Conservation (phyloP, 495 filamentous ascomycete species). For the Xylaria curta region DNA sequence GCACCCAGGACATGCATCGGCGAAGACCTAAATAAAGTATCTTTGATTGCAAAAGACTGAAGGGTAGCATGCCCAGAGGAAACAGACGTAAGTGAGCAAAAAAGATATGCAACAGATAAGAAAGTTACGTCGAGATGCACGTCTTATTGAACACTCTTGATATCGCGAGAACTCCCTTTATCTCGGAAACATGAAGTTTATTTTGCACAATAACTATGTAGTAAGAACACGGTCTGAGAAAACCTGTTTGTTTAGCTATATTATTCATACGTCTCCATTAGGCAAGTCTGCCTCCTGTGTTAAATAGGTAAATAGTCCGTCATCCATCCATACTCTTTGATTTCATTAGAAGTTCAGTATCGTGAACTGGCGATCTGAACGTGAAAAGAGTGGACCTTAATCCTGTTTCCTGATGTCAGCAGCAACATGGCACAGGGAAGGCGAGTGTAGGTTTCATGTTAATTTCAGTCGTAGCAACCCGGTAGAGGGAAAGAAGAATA, state of each 20-base stretch:
- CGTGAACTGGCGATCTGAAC: too few species aligned
- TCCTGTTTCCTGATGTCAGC: neutral
- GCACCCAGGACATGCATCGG: too few species aligned
- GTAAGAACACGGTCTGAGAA: neutral
- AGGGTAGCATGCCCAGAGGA: too few species aligned
- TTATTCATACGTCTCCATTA: neutral
- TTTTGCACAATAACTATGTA: neutral
- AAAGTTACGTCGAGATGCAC: neutral
- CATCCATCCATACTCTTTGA: neutral
- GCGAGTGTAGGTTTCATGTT: neutral
- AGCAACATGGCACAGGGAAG: neutral
- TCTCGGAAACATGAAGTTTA: neutral
- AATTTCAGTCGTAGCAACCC: neutral
- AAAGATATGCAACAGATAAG: neutral
- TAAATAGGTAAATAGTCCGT: too few species aligned
- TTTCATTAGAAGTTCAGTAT: neutral
- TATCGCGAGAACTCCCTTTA: neutral
- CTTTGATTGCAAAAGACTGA: too few species aligned
- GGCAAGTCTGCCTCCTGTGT: neutral
- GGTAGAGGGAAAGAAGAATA: neutral
- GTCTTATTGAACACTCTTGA: neutral
- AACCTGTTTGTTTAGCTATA: neutral
- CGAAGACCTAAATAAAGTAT: too few species aligned
- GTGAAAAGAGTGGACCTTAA: neutral
- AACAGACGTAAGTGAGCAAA: too few species aligned